Evolutionary conservation across 1,139 yeast genomes (phyloP), one percentile per base, ranked within the genome.

Genomic region (Scheffersomyces lignicola): DNA sequence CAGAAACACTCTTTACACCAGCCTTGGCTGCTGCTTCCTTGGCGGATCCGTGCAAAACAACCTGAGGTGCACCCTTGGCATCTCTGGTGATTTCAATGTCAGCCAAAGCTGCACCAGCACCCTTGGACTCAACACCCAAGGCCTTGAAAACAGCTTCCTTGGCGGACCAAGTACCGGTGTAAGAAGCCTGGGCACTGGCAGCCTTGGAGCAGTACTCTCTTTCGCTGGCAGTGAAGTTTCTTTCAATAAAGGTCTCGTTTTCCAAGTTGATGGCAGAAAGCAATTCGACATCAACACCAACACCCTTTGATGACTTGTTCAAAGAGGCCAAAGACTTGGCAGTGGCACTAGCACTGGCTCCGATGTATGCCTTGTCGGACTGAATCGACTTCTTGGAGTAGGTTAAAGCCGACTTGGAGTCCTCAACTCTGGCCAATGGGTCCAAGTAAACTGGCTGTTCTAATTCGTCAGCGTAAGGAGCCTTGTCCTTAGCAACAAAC

Each of bases 141-240:
- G 96, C 87, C 73, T 92, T 92, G 80, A 92, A 92, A 28, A 89
- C 97, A 25, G 99, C 98, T 69, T 92, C 99, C 69, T 92, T 92
- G 36, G 98, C 98, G 29, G 96, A 87, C 99, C 99, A 92, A 33
- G 95, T 85, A 36, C 99, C 99, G 24, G 98, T 90, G 65, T 76
- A 92, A 6, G 97, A 88, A 14, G 97, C 89, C 58, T 80, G 87
- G 37, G 95, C 86, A 48, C 74, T 74, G 27, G 96, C 69, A 28
- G 96, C 79, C 34, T 69, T 56, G 39, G 65, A 58, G 62, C 97
- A 90, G 73, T 92, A 92, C 32, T 66, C 71, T 49, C 83, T 81
- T 70, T 92, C 99, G 15, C 65, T 72, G 7, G 62, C 68, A 33
- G 97, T 89, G 73, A 90, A 92, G 74, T 92, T 92, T 62, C 97